These are phyloP conservation scores for Paramecium sonneborni DNA, from an alignment of 73 alveolate genomes.

Conservation along the genomic window DNA sequence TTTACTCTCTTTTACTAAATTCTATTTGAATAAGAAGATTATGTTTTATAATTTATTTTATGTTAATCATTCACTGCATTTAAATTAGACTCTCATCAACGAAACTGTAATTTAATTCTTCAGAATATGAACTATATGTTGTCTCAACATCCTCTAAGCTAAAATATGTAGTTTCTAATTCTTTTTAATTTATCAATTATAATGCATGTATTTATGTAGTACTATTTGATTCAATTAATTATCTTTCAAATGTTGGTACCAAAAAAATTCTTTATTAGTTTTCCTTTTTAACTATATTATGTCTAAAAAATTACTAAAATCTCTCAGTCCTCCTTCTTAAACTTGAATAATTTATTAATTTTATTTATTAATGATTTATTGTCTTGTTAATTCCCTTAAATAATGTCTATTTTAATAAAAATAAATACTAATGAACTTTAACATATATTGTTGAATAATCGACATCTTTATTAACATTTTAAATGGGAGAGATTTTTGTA, in stretches of 20 bases:
- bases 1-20: background rate
- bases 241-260: background rate
- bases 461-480: background rate
- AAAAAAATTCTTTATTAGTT: background rate
- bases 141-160: slow-evolving; percentile 27
- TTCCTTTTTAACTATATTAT: background rate
- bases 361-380: background rate
- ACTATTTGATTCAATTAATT: background rate
- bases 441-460: background rate
- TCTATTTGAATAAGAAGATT: background rate
- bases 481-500: background rate
- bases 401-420: background rate
- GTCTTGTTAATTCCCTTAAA: background rate
- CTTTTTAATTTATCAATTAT: background rate
- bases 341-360: background rate
- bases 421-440: background rate
- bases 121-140: slow-evolving; percentile 23
- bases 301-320: background rate
- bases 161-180: slow-evolving; percentile 16
- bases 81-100: background rate
- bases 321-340: background rate
- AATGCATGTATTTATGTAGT: background rate
- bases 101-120: slow-evolving; percentile 3
- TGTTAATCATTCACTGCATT: background rate
- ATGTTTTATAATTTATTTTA: background rate